Evolutionary conservation across 306 rosid genomes (phyloP).

Genomic region (Quillaja saponaria): DNA sequence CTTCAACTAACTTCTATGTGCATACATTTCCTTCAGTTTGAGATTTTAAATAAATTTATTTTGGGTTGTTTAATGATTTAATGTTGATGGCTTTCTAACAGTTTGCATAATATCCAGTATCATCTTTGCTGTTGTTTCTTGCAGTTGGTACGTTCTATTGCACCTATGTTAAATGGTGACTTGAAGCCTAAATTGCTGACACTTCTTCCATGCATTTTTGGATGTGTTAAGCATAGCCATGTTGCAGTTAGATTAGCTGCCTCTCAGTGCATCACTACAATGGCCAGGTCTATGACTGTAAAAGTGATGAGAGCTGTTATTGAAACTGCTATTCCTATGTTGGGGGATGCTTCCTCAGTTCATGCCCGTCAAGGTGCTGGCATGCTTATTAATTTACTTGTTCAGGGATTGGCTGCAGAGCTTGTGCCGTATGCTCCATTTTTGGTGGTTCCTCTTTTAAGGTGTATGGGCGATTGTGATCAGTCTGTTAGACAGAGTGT

Average conservation of each 20-base stretch:
- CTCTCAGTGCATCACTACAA: slow-evolving; percentile 90
- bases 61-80: too few species aligned
- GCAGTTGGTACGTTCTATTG: slow-evolving; percentile 86
- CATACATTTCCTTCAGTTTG: too few species aligned
- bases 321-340: slow-evolving; percentile 85
- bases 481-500: slow-evolving; percentile 95
- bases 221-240: slow-evolving; percentile 76
- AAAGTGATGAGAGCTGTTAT: slow-evolving; percentile 82
- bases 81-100: too few species aligned
- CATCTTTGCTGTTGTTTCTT: slow-evolving; percentile 18
- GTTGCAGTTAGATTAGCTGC: slow-evolving; percentile 97
- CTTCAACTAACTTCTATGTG: too few species aligned
- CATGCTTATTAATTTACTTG: slow-evolving; percentile 93
- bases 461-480: slow-evolving; percentile 96
- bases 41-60: too few species aligned
- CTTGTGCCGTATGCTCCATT: slow-evolving; percentile 89
- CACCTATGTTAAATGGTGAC: slow-evolving; percentile 70
- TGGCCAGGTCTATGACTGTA: slow-evolving; percentile 86
- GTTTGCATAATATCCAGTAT: too few species aligned
- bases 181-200: slow-evolving; percentile 80
- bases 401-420: slow-evolving; percentile 87
- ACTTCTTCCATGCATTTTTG: slow-evolving; percentile 84
- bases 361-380: slow-evolving; percentile 97
- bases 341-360: slow-evolving; percentile 76
- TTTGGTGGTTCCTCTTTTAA: slow-evolving; percentile 90